phyloP scores from a whole-genome alignment of 257 asterid species.

The Galeopsis tetrahit region DNA sequence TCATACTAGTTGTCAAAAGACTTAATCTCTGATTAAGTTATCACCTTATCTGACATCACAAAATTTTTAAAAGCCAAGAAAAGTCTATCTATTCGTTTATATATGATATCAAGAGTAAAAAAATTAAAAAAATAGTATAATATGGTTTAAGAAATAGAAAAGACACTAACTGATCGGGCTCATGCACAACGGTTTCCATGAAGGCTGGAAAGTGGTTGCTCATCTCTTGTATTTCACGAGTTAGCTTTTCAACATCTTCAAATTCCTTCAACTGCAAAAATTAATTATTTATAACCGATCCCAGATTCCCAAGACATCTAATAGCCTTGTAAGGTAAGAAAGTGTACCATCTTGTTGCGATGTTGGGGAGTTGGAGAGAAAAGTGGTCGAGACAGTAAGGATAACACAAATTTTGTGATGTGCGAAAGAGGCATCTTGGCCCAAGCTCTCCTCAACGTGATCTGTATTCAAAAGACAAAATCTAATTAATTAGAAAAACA shows the following conservation, averaged over 20 bases:
- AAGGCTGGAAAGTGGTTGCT: slow-evolving; percentile 87
- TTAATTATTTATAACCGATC: slow-evolving; percentile 17
- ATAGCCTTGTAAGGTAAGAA: slow-evolving; percentile 21
- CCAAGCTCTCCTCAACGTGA: slow-evolving; percentile 90
- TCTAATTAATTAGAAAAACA: slow-evolving; percentile 14
- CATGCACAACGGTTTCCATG: slow-evolving; percentile 94
- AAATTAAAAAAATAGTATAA: slow-evolving; percentile 5
- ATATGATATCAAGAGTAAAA: neutral
- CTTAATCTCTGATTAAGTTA: too few relatives aligned
- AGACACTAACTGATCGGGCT: slow-evolving; percentile 81
- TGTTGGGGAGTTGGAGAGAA: slow-evolving; percentile 75
- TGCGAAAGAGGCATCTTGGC: slow-evolving; percentile 94
- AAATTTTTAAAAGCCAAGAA: too few relatives aligned
- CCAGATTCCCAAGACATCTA: slow-evolving; percentile 9
- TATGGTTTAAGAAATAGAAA: neutral
- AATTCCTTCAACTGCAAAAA: slow-evolving; percentile 86
- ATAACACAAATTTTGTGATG: slow-evolving; percentile 67
- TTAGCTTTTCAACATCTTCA: slow-evolving; percentile 91
- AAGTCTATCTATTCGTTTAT: too few relatives aligned
- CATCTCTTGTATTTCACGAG: slow-evolving; percentile 91
- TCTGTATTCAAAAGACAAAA: slow-evolving; percentile 40
- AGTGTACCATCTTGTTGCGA: slow-evolving; percentile 64
- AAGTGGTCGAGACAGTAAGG: slow-evolving; percentile 80
- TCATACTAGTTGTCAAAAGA: too few relatives aligned
- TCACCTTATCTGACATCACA: too few relatives aligned